These are phyloP conservation scores for Saturnispora besseyi DNA, from an alignment of 805 yeast genomes.

Conservation along the genomic window DNA sequence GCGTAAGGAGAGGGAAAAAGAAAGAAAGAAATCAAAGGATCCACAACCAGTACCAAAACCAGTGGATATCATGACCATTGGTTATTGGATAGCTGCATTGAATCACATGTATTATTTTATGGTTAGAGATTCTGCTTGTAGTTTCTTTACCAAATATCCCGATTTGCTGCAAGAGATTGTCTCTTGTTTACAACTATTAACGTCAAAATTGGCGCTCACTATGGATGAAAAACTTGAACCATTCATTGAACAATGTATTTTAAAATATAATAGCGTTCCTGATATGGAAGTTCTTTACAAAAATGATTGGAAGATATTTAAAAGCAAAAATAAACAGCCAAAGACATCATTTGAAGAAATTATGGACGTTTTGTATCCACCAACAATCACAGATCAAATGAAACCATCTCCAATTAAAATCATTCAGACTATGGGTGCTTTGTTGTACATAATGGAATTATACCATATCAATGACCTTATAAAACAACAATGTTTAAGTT, in stretches of 20 bases:
- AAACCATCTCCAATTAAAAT: slow-evolving; percentile 84
- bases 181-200: slow-evolving; percentile 47
- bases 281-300: slow-evolving; percentile 74
- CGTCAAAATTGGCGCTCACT: slow-evolving; percentile 58
- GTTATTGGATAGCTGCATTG: slow-evolving; percentile 83
- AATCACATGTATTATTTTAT: slow-evolving; percentile 73
- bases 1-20: slow-evolving; percentile 13
- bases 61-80: slow-evolving; percentile 57
- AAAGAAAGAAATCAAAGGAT: slow-evolving; percentile 11
- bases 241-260: slow-evolving; percentile 54
- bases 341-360: slow-evolving; percentile 59
- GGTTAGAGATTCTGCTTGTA: slow-evolving; percentile 47
- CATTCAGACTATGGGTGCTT: slow-evolving; percentile 80
- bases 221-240: slow-evolving; percentile 51
- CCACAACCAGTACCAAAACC: slow-evolving; percentile 9
- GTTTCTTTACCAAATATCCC: slow-evolving; percentile 47
- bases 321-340: slow-evolving; percentile 29
- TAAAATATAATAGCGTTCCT: slow-evolving; percentile 75
- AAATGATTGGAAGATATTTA: slow-evolving; percentile 51
- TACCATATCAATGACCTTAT: slow-evolving; percentile 73
- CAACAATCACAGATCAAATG: slow-evolving; percentile 68
- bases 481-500: slow-evolving; percentile 69
- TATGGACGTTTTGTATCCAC: slow-evolving; percentile 72
- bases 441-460: slow-evolving; percentile 73
- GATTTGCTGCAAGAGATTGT: slow-evolving; percentile 49